phyloP scores from a whole-genome alignment of 1,139 yeast genomes.

The Ashbya aceris region DNA sequence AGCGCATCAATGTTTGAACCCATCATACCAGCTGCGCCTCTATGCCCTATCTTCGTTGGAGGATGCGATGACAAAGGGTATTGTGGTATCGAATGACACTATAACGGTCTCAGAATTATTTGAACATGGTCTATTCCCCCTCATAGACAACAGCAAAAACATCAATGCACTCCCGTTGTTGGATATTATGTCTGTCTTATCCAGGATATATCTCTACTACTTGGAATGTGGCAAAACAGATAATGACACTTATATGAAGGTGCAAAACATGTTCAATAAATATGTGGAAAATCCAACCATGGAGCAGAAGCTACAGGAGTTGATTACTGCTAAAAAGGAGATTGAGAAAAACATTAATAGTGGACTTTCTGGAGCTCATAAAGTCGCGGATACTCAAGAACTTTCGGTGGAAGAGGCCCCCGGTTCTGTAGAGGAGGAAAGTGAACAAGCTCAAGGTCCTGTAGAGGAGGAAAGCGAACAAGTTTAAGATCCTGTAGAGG shows the following conservation, averaged over 20 bases:
- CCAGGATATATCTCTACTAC: conserved; percentile 64
- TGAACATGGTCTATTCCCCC: conserved; percentile 66
- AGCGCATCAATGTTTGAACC: conserved; percentile 83
- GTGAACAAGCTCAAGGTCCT: too few relatives aligned
- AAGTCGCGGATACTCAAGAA: too few relatives aligned
- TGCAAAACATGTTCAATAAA: conserved; percentile 42
- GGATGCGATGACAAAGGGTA: conserved; percentile 34
- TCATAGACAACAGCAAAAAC: conserved; percentile 47
- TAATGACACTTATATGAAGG: conserved; percentile 38
- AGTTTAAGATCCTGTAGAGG: too few relatives aligned
- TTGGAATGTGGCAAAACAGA: conserved; percentile 35
- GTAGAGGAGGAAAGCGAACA: too few relatives aligned
- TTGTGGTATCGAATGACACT: conserved; percentile 26
- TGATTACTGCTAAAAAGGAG: conserved; percentile 30
- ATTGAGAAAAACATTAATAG: conserved; percentile 17
- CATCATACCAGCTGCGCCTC: conserved; percentile 66
- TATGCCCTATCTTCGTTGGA: conserved; percentile 54
- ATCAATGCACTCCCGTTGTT: conserved; percentile 29
- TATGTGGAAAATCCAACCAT: conserved; percentile 36
- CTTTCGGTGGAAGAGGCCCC: too few relatives aligned
- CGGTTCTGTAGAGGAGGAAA: too few relatives aligned
- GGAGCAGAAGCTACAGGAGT: conserved; percentile 33
- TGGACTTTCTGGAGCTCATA: too few relatives aligned
- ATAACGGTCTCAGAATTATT: conserved; percentile 49
- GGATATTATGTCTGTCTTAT: conserved; percentile 56